Base-by-base conservation (phyloP, 768 basidiomycete genomes). In the Lactarius indigo region DNA sequence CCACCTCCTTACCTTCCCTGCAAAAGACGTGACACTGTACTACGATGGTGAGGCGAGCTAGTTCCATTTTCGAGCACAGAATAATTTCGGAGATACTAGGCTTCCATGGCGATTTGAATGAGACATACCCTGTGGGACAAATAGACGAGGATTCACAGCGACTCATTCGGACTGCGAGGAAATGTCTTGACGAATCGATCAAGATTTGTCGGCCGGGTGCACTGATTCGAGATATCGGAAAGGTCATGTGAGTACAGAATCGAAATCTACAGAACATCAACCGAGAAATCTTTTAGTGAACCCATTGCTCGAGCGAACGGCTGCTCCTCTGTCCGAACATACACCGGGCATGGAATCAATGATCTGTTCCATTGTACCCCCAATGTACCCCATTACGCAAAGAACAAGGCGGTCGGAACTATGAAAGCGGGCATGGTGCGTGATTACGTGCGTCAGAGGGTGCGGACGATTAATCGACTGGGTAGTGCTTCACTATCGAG, bases 381-480 rank as follows among this genome's bases (percentile, higher is more conserved):
- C 1, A 97, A 95, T 75, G 86, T 97, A 47, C 93, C 94, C 13
- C 96, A 97, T 78, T 97, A 96, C 71, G 93, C 92, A 26, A 94
- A 94, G 75, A 96, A 93, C 74, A 96, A 95, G 77, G 92, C 92
- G 50, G 81, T 94, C 2, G 96, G 96, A 28, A 86, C 88, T 6
- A 96, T 98, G 95, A 95, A 94, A 75, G 78, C 91, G 28, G 96
- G 96, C 70, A 96, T 90, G 92, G 92, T 93, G 70, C 73, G 88
- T 77, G 17, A 85, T 84, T n/a, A 37, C 23, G 56, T 64, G 55
- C 39, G 39, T 55, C 64, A 39, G 57, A 64, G 37, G 42, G 42
- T 31, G 57, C 39, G 39, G 42, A 59, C 20, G 44, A 54, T 68
- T 23, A 42, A 66, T 58, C 42, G 33, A 71, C 69, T 82, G 33